Conservation (phyloP, 1,284 basidiomycete genomes). For the Malassezia nana region DNA sequence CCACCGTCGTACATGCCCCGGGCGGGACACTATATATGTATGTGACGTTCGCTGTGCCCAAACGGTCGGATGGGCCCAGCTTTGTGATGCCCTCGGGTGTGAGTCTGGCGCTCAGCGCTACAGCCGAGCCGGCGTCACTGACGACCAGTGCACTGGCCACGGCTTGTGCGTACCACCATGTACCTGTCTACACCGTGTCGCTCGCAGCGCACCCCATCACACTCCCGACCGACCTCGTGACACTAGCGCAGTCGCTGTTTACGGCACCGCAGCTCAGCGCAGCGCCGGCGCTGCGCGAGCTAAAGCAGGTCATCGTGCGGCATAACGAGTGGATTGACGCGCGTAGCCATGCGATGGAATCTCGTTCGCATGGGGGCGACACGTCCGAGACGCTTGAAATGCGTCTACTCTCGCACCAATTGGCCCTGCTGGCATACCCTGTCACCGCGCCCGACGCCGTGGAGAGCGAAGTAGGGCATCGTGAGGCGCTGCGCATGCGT, state of each 20-base stretch:
- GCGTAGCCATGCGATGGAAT: conserved; percentile 1
- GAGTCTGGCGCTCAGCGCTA: conserved; percentile 4
- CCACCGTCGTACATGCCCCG: background rate
- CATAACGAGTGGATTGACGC: conserved; percentile 15
- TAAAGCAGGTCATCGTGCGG: conserved; percentile 9
- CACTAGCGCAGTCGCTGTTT: conserved; percentile 15
- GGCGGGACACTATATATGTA: conserved; percentile 1
- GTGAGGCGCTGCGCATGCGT: conserved; percentile 14
- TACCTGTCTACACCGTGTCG: background rate
- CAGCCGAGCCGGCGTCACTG: background rate
- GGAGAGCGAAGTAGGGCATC: background rate
- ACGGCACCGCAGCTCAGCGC: conserved; percentile 17
- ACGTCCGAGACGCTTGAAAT: background rate
- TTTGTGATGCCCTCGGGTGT: conserved; percentile 6
- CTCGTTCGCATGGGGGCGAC: background rate
- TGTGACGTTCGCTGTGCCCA: conserved; percentile 11
- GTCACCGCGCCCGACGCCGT: background rate
- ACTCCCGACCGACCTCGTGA: conserved; percentile 16
- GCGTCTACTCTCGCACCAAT: conserved; percentile 4
- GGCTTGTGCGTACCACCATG: background rate
- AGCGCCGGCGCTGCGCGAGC: conserved; percentile 18
- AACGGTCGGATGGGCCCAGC: background rate
- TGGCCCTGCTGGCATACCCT: conserved; percentile 5
- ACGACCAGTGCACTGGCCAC: background rate
- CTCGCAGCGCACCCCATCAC: conserved; percentile 7